Evolutionary conservation across 257 asterid species (phyloP).

Genomic region (Primulina eburnea): DNA sequence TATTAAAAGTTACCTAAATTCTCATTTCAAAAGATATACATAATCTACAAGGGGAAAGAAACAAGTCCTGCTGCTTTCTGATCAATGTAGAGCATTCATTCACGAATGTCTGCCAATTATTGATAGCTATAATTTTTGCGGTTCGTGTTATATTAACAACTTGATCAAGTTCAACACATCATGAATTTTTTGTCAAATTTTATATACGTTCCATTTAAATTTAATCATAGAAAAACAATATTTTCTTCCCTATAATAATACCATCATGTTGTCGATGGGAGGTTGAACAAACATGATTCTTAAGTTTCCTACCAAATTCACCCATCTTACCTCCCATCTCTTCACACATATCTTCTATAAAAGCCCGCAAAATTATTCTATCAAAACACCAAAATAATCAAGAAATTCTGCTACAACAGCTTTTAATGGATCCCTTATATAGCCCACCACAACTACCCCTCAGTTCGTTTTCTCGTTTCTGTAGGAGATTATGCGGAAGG

Average conservation of each 20-base stretch:
- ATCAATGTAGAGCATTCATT: not conserved
- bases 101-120: not conserved
- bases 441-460: conserved; percentile 12
- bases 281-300: conserved; percentile 24
- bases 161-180: not conserved
- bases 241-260: not conserved
- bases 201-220: too few relatives aligned
- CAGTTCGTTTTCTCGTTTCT: conserved; percentile 7
- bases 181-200: not conserved
- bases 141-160: not conserved
- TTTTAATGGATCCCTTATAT: not conserved
- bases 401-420: not conserved
- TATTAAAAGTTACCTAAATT: too few relatives aligned
- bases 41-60: too few relatives aligned
- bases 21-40: not conserved
- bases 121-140: not conserved
- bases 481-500: not conserved
- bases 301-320: conserved; percentile 25
- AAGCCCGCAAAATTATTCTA: not conserved
- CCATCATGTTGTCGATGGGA: not conserved
- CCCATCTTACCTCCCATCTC: conserved; percentile 1
- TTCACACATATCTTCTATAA: conserved; percentile 10
- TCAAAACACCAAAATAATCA: not conserved
- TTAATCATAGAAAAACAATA: too few relatives aligned
- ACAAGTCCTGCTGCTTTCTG: not conserved